Conservation (phyloP, 768 basidiomycete species). For the Hericium rajendrae region DNA sequence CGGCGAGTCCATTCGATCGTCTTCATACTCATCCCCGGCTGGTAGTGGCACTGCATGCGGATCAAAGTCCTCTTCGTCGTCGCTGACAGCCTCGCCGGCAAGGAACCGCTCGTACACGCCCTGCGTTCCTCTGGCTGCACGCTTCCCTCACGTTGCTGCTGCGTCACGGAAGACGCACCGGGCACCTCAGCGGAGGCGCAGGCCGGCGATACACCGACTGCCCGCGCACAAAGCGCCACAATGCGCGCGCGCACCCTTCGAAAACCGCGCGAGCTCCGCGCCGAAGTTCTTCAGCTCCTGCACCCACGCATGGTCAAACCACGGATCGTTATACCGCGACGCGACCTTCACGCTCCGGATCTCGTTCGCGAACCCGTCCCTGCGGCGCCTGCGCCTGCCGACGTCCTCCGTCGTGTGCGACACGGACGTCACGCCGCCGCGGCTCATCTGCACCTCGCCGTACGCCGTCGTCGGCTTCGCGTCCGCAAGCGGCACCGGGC, state of each 20-base stretch:
- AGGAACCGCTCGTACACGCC: constrained; percentile 49
- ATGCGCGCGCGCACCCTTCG: constrained; percentile 3
- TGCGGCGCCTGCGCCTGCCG: constrained; percentile 16
- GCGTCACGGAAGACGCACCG: not conserved
- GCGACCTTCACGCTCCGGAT: constrained; percentile 32
- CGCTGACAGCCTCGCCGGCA: constrained; percentile 44
- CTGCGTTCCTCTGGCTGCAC: constrained; percentile 23
- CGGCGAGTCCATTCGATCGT: constrained; percentile 6
- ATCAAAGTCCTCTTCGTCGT: constrained; percentile 36
- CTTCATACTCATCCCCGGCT: not conserved
- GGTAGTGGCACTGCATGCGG: constrained; percentile 6
- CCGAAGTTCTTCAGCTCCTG: constrained; percentile 23
- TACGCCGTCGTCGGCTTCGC: constrained; percentile 17
- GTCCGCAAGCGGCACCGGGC: constrained; percentile 30
- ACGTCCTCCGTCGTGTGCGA: constrained; percentile 20
- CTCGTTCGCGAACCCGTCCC: constrained; percentile 41
- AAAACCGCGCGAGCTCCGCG: constrained; percentile 4
- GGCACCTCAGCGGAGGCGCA: not conserved
- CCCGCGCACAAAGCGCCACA: constrained; percentile 8
- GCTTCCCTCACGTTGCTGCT: not conserved
- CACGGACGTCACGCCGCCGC: constrained; percentile 32
- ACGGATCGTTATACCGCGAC: constrained; percentile 28
- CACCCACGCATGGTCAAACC: constrained; percentile 31
- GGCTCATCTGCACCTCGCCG: constrained; percentile 30
- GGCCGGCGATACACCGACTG: constrained; percentile 3